Evolutionary conservation across 2,329 filamentous ascomycete genomes (phyloP).

Genomic region (Phaeosphaeria sp.): DNA sequence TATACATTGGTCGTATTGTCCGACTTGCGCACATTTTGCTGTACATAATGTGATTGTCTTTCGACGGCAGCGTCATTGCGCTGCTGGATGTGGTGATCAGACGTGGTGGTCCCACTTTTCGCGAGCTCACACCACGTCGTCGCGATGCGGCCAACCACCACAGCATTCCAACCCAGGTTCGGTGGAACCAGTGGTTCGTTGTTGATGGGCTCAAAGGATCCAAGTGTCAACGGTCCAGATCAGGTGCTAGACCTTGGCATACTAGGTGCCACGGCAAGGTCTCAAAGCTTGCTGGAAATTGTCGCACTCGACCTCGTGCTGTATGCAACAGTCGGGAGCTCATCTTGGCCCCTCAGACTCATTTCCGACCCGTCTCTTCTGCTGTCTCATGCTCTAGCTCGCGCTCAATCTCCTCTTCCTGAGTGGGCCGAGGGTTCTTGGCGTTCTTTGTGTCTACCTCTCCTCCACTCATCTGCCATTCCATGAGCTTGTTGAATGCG

Average conservation of each 20-base stretch:
- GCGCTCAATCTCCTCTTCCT: slow-evolving; percentile 59
- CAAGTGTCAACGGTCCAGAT: background rate
- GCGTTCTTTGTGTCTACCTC: slow-evolving; percentile 54
- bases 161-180: background rate
- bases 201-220: background rate
- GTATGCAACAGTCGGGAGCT: background rate
- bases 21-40: background rate
- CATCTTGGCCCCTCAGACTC: background rate
- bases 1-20: background rate
- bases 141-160: background rate
- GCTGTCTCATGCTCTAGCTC: slow-evolving; percentile 49
- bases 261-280: no score
- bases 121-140: background rate
- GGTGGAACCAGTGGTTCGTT: background rate
- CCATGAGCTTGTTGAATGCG: slow-evolving; percentile 95
- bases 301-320: background rate
- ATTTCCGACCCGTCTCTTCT: slow-evolving; percentile 27
- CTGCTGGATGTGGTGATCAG: background rate
- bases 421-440: slow-evolving; percentile 48
- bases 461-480: slow-evolving; percentile 95
- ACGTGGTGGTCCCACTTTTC: background rate
- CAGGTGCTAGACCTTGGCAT: background rate
- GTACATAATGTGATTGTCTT: background rate
- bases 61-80: background rate
- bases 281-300: no score